phyloP scores from a whole-genome alignment of 2,329 filamentous ascomycete species.

The Aspergillus proliferans region DNA sequence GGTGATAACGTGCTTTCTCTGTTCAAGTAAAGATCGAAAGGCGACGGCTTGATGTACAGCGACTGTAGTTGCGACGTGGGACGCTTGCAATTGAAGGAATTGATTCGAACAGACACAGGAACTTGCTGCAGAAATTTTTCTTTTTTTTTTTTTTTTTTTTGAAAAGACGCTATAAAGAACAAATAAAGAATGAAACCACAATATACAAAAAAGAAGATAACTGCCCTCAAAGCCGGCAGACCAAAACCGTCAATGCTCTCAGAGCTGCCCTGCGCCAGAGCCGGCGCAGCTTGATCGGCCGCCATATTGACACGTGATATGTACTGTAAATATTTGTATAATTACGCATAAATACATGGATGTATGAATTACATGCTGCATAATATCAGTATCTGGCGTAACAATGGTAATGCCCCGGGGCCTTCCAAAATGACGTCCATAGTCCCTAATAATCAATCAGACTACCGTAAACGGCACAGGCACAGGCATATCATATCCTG shows the following conservation, averaged over 20 bases:
- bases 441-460: not conserved
- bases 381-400: not conserved
- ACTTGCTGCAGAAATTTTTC: slow-evolving; percentile 1
- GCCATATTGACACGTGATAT: not conserved
- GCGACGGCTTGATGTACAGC: not conserved
- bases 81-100: not conserved
- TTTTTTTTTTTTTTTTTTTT: no score
- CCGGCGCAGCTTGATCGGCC: not conserved
- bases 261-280: not conserved
- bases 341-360: not conserved
- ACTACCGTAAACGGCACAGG: not conserved
- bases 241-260: not conserved
- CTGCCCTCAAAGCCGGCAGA: not conserved
- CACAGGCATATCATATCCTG: not conserved
- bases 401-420: not conserved
- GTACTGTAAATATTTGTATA: not conserved
- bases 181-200: not conserved
- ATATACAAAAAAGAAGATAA: slow-evolving; percentile 1
- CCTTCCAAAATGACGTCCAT: not conserved
- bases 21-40: no score
- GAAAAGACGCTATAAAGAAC: not conserved
- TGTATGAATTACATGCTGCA: not conserved
- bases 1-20: no score
- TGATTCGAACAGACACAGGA: not conserved
- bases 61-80: not conserved